Percentiles rank a stretch among this genome's conserved stretches.
phyloP scores from a whole-genome alignment of 2,329 filamentous ascomycete genomes.

The Beauveria caledonica region DNA sequence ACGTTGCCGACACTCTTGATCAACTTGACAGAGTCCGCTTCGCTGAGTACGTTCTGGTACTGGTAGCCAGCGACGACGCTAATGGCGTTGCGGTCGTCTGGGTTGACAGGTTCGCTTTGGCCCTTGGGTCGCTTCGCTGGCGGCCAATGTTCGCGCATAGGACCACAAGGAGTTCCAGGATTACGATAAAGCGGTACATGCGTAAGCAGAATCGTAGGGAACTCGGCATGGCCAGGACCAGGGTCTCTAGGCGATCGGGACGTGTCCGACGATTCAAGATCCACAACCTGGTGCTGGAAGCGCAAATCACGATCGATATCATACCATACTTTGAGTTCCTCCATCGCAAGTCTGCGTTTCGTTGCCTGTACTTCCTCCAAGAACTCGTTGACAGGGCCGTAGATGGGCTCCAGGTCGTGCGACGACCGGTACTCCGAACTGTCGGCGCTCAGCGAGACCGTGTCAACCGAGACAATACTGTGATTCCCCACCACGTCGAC shows the following conservation, averaged over 20 bases:
- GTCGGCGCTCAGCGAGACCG: slow-evolving; percentile 74
- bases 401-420: slow-evolving; percentile 55
- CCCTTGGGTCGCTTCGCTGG: slow-evolving; percentile 55
- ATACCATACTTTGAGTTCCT: slow-evolving; percentile 58
- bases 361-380: slow-evolving; percentile 55
- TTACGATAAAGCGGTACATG: slow-evolving; percentile 85
- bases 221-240: slow-evolving; percentile 44
- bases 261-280: slow-evolving; percentile 38
- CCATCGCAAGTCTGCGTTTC: slow-evolving; percentile 60
- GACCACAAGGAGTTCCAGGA: slow-evolving; percentile 79
- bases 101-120: slow-evolving; percentile 42
- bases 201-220: slow-evolving; percentile 82
- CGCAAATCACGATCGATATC: slow-evolving; percentile 48
- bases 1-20: slow-evolving; percentile 74
- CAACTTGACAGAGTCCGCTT: slow-evolving; percentile 66
- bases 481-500: slow-evolving; percentile 92
- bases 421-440: slow-evolving; percentile 42
- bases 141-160: slow-evolving; percentile 74
- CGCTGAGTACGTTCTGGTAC: slow-evolving; percentile 88
- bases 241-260: slow-evolving; percentile 26
- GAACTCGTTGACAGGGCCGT: slow-evolving; percentile 68
- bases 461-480: slow-evolving; percentile 86
- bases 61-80: slow-evolving; percentile 75
- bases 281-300: slow-evolving; percentile 53
- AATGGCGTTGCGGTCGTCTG: slow-evolving; percentile 71